Conservation (phyloP, 2,329 filamentous ascomycete genomes). For the Phialophora chinensis region DNA sequence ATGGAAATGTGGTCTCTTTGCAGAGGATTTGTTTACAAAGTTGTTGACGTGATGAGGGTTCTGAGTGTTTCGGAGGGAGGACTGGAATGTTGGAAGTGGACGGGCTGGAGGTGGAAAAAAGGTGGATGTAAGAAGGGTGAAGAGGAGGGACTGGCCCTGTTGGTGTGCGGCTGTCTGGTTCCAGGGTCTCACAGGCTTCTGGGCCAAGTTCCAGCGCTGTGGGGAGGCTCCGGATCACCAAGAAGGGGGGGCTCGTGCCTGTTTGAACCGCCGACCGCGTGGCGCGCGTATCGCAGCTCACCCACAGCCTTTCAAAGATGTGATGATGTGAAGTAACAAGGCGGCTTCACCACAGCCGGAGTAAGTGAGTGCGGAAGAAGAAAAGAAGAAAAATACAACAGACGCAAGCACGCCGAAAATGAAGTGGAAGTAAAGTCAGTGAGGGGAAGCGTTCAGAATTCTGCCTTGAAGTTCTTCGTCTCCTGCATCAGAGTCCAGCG, state of each 20-base stretch:
- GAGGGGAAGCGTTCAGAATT: background rate
- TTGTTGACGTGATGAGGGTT: conserved; percentile 18
- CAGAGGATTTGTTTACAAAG: conserved; percentile 24
- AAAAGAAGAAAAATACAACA: background rate
- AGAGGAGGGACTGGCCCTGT: conserved; percentile 1
- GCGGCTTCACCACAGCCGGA: background rate
- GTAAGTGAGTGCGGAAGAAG: background rate
- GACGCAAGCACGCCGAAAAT: background rate
- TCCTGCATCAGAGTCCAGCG: background rate
- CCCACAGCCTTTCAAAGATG: background rate
- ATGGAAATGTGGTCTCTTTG: background rate
- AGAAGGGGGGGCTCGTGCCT: background rate
- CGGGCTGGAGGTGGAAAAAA: conserved; percentile 5
- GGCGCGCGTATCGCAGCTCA: conserved; percentile 1
- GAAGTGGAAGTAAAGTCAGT: conserved; percentile 17
- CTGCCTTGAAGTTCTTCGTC: background rate
- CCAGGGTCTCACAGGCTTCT: conserved; percentile 9
- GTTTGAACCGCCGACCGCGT: background rate
- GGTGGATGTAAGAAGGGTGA: background rate
- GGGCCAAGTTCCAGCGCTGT: background rate
- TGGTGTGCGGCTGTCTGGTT: background rate
- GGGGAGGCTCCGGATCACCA: conserved; percentile 6
- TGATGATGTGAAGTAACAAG: background rate
- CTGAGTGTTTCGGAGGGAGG: conserved; percentile 13
- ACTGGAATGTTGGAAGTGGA: conserved; percentile 35